These are phyloP conservation scores for Zalaria obscura DNA, from an alignment of 2,329 filamentous ascomycete species.

Conservation along the genomic window DNA sequence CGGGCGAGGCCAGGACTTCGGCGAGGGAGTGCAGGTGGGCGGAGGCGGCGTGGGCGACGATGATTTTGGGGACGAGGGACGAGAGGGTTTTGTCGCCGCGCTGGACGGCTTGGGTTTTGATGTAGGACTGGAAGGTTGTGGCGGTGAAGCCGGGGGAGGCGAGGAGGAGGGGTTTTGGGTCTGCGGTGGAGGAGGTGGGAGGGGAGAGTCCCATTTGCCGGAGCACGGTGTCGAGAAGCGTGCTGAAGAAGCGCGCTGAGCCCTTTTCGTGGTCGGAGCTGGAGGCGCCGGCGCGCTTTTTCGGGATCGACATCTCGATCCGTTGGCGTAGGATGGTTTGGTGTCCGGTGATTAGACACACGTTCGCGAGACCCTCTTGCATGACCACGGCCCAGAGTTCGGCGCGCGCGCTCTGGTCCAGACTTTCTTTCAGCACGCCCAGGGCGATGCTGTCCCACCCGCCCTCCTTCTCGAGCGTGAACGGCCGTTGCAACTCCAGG, in stretches of 20 bases:
- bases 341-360: slow-evolving; percentile 69
- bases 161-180: slow-evolving; percentile 60
- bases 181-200: slow-evolving; percentile 11
- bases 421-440: slow-evolving; percentile 62
- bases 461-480: slow-evolving; percentile 70
- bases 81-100: slow-evolving; percentile 61
- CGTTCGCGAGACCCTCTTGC: slow-evolving; percentile 75
- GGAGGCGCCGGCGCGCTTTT: slow-evolving; percentile 48
- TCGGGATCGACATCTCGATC: slow-evolving; percentile 52
- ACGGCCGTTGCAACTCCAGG: slow-evolving; percentile 74
- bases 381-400: slow-evolving; percentile 84
- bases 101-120: slow-evolving; percentile 44
- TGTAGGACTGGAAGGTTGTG: slow-evolving; percentile 62
- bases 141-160: slow-evolving; percentile 86
- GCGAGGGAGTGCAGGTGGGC: slow-evolving; percentile 78
- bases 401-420: slow-evolving; percentile 64
- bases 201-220: slow-evolving; percentile 61
- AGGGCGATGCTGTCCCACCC: slow-evolving; percentile 86
- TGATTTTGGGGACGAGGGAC: slow-evolving; percentile 45
- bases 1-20: slow-evolving; percentile 70
- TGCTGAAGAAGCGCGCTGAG: slow-evolving; percentile 55
- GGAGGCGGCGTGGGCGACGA: slow-evolving; percentile 70
- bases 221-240: slow-evolving; percentile 59
- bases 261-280: slow-evolving; percentile 47
- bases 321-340: slow-evolving; percentile 61